Conservation (phyloP, 163 green algal species). For the Scenedesmus sp. region DNA sequence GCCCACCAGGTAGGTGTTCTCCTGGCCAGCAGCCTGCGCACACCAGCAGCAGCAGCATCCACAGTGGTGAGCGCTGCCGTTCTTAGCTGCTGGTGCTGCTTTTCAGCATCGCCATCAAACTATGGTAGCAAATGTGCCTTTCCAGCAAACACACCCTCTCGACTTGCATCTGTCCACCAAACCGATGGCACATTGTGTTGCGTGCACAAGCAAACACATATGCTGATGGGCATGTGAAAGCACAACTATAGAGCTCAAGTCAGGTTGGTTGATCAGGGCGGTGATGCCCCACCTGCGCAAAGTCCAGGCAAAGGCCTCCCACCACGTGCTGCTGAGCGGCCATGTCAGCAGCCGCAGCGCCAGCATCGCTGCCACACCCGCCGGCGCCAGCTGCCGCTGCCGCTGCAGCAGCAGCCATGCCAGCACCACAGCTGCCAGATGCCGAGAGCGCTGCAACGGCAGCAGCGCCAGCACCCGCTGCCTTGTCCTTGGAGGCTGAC, state of each 20-base stretch:
- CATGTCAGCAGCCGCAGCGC: neutral
- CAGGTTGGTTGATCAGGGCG: too few species aligned
- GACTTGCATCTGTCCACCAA: too few species aligned
- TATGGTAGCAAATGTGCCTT: neutral
- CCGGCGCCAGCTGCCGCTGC: constrained; percentile 22
- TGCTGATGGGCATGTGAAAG: too few species aligned
- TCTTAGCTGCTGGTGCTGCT: neutral
- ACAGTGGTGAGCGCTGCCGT: neutral
- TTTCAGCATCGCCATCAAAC: neutral
- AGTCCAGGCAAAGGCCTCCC: constrained; percentile 72
- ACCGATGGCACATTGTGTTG: too few species aligned
- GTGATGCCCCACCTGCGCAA: constrained; percentile 63
- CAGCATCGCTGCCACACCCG: neutral
- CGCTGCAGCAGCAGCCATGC: neutral
- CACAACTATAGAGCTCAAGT: too few species aligned
- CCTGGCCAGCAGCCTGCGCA: constrained; percentile 60
- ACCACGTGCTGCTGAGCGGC: constrained; percentile 24
- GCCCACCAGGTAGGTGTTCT: constrained; percentile 91
- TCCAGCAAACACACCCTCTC: neutral
- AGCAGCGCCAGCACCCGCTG: constrained; percentile 26
- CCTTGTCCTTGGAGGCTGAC: constrained; percentile 18
- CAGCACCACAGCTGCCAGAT: constrained; percentile 4
- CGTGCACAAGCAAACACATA: too few species aligned
- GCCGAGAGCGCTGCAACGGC: constrained; percentile 31
- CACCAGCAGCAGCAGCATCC: neutral